Evolutionary conservation across 371 early-diverging fungal genomes (phyloP).

Genomic region (Mortierella sp.): DNA sequence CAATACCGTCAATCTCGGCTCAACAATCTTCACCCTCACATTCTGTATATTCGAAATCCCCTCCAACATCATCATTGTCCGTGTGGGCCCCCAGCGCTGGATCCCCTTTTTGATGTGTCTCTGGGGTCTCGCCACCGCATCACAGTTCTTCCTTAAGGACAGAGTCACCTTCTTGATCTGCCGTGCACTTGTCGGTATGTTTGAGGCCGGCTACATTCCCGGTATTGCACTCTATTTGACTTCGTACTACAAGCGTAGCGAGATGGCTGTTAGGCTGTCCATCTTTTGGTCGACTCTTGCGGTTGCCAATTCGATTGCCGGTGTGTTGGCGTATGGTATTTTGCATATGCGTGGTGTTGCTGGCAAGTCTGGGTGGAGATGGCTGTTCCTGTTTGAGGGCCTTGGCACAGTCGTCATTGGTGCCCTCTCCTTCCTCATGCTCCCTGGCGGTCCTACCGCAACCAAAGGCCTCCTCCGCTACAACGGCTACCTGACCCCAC

Average conservation of each 20-base stretch:
- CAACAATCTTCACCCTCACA: conserved; percentile 57
- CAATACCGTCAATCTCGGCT: conserved; percentile 60
- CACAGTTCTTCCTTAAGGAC: conserved; percentile 60
- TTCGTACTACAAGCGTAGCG: conserved; percentile 61
- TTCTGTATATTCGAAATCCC: conserved; percentile 62
- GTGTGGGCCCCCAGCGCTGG: conserved; percentile 69
- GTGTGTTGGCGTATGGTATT: conserved; percentile 61
- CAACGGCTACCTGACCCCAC: conserved; percentile 61
- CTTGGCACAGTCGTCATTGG: conserved; percentile 55
- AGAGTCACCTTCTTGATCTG: conserved; percentile 53
- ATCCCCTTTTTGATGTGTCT: conserved; percentile 72
- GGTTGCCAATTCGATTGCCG: conserved; percentile 63
- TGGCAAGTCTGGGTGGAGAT: conserved; percentile 62
- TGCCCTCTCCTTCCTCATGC: conserved; percentile 60
- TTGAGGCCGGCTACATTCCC: conserved; percentile 68
- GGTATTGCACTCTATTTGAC: conserved; percentile 64
- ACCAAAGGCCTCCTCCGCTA: conserved; percentile 62
- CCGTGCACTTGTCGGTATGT: conserved; percentile 63
- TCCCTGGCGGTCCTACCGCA: conserved; percentile 61
- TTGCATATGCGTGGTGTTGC: conserved; percentile 62
- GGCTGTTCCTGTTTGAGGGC: conserved; percentile 63
- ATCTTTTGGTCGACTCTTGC: conserved; percentile 65
- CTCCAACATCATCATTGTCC: conserved; percentile 66
- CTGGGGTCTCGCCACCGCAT: conserved; percentile 73
- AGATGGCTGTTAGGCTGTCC: conserved; percentile 62